Percentiles rank a stretch among this genome's conserved stretches.
Evolutionary conservation across 2,329 filamentous ascomycete species (phyloP).

Genomic region (Arthrobotrys sinensis): DNA sequence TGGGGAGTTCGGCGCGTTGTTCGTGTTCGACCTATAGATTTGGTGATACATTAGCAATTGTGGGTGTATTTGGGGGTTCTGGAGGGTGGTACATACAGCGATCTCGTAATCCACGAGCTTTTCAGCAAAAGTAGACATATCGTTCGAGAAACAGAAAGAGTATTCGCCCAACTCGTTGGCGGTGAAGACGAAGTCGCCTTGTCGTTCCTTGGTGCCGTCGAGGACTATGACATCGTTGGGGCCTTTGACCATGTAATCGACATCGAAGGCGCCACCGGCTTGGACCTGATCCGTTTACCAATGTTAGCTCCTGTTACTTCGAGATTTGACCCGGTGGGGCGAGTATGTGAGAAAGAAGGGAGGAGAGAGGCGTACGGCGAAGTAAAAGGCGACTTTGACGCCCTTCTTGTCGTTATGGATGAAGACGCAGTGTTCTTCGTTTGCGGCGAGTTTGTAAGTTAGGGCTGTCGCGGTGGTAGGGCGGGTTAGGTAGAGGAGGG

Average conservation of each 20-base stretch:
- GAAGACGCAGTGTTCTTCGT: constrained; percentile 98
- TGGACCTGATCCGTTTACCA: constrained; percentile 77
- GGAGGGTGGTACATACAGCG: constrained; percentile 70
- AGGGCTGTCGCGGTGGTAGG: constrained; percentile 85
- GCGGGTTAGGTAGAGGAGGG: constrained; percentile 72
- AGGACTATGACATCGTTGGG: constrained; percentile 86
- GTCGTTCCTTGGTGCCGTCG: constrained; percentile 89
- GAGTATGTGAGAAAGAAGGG: neutral
- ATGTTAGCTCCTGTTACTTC: constrained; percentile 3
- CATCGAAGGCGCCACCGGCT: constrained; percentile 97
- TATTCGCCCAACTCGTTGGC: constrained; percentile 90
- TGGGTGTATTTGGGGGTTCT: constrained; percentile 38
- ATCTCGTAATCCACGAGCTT: constrained; percentile 99
- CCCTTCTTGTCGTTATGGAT: constrained; percentile 81
- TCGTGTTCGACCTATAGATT: constrained; percentile 86
- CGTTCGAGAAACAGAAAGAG: constrained; percentile 97
- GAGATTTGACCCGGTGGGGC: neutral
- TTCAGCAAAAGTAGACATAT: constrained; percentile 97
- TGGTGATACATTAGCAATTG: constrained; percentile 62
- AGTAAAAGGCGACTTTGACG: constrained; percentile 97
- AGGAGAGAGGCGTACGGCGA: constrained; percentile 85
- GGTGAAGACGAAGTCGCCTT: constrained; percentile 98
- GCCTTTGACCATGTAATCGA: constrained; percentile 90
- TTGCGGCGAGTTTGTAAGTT: constrained; percentile 90
- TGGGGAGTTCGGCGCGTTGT: constrained; percentile 82